Base-by-base conservation (phyloP, 2,329 filamentous ascomycete genomes). In the Curvularia spicifera region DNA sequence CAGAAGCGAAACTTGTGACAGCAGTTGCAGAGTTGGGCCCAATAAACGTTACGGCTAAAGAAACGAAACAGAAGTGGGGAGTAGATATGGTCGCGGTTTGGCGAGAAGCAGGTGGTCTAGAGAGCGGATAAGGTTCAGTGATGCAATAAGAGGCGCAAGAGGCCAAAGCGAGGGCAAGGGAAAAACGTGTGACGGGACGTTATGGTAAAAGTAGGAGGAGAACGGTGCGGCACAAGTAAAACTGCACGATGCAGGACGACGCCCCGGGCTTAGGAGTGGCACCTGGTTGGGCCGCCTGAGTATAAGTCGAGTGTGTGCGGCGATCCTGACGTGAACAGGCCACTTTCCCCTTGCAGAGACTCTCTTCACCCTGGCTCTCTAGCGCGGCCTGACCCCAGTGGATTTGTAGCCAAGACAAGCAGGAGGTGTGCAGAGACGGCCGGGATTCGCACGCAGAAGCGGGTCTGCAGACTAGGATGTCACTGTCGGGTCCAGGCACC, bases 261-360 rank as follows among this genome's bases (percentile, higher is more conserved):
- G 62, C 53, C 64, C 65, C 60, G 62, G 64, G 62, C 67, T 64
- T 63, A 61, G 69, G 62, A 56, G 61, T 61, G 58, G 66, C 60
- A 65, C 57, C 68, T 71, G 66, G 71, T 71, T 72, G 71, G 65
- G 67, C 65, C 61, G 52, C 67, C 66, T 63, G 63, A 61, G 60
- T 65, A 65, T 43, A 51, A 33, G 53, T 55, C 52, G 35, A 51
- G 49, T 55, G 45, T 39, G 60, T 52, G 65, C 59, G 71, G 66
- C 67, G 70, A 75, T 74, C 69, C 69, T 64, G 51, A 58, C 59
- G 65, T 49, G 60, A 62, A 61, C 61, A 67, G 63, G 57, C 61
- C 50, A 53, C 44, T 42, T 4, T 44, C 61, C 60, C 72, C 72
- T 71, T 75, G 72, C 66, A 60, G 57, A 49, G 48, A 49, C 50